phyloP scores from a whole-genome alignment of 2,329 filamentous ascomycete genomes.

The Calonectria leucothoes region DNA sequence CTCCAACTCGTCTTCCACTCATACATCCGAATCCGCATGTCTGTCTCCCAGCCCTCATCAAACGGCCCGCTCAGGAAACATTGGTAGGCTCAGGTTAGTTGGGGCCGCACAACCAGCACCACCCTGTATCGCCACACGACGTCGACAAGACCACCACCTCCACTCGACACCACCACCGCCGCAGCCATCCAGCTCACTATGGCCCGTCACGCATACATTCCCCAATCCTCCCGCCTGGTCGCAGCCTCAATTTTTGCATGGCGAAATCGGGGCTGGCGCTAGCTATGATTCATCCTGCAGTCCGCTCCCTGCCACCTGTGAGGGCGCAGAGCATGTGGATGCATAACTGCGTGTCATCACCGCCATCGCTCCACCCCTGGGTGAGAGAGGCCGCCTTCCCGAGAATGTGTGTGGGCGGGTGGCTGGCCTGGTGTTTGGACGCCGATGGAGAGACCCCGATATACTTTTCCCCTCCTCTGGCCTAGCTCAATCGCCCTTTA shows the following conservation, averaged over 20 bases:
- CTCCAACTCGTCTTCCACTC: conserved; percentile 13
- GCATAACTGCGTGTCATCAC: conserved; percentile 41
- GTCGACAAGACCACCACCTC: conserved; percentile 8
- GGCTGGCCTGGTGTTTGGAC: conserved; percentile 24
- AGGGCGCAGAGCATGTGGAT: conserved; percentile 18
- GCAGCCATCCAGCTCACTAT: conserved; percentile 2
- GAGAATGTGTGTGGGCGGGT: conserved; percentile 27
- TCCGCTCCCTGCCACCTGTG: neutral
- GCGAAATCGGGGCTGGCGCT: neutral
- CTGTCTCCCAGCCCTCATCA: neutral
- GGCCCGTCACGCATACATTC: neutral
- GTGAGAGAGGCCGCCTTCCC: conserved; percentile 31
- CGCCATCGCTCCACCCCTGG: conserved; percentile 27
- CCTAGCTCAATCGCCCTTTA: neutral
- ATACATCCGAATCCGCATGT: conserved; percentile 3
- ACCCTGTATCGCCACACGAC: conserved; percentile 20
- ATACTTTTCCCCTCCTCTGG: conserved; percentile 3
- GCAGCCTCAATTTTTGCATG: conserved; percentile 10
- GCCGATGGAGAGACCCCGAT: neutral
- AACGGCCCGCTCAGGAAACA: conserved; percentile 9
- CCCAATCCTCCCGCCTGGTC: neutral
- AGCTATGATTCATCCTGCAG: conserved; percentile 11
- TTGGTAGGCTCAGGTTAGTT: conserved; percentile 4
- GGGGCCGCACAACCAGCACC: conserved; percentile 12
- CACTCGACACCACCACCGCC: neutral